Evolutionary conservation across 2,329 filamentous ascomycete species (phyloP).

Genomic region (Cordyceps cateniannulata): DNA sequence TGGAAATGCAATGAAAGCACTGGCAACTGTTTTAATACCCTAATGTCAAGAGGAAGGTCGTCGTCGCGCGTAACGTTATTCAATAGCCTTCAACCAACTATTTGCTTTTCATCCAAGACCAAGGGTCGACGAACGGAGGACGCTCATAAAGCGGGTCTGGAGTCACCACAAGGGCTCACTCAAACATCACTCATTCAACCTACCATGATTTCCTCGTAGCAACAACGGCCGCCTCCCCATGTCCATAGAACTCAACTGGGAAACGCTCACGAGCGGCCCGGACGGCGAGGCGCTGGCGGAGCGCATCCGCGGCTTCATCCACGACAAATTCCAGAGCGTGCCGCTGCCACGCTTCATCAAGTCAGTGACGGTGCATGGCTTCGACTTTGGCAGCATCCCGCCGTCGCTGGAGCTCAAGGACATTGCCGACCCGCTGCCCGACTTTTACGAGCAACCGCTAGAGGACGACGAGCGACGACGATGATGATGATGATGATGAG

Average conservation of each 20-base stretch:
- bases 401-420: slow-evolving; percentile 91
- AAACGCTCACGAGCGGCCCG: slow-evolving; percentile 79
- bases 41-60: too few species aligned
- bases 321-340: slow-evolving; percentile 91
- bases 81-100: not conserved
- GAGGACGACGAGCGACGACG: slow-evolving; percentile 42
- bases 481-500: not conserved
- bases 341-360: slow-evolving; percentile 92
- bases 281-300: slow-evolving; percentile 82
- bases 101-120: too few species aligned
- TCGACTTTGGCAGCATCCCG: slow-evolving; percentile 79
- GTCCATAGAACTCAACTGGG: slow-evolving; percentile 98
- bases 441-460: slow-evolving; percentile 86
- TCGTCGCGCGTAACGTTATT: too few species aligned
- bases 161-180: not conserved
- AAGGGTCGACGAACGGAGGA: not conserved
- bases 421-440: slow-evolving; percentile 88
- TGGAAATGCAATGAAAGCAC: not conserved
- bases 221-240: slow-evolving; percentile 42
- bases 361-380: slow-evolving; percentile 88
- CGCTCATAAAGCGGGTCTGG: slow-evolving; percentile 5
- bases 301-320: slow-evolving; percentile 84
- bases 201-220: not conserved
- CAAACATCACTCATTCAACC: not conserved
- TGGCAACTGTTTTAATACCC: not conserved